Percentiles rank a stretch among this genome's conserved stretches.
phyloP scores from a whole-genome alignment of 305 asterid genomes.

The Ruellia speciosa region DNA sequence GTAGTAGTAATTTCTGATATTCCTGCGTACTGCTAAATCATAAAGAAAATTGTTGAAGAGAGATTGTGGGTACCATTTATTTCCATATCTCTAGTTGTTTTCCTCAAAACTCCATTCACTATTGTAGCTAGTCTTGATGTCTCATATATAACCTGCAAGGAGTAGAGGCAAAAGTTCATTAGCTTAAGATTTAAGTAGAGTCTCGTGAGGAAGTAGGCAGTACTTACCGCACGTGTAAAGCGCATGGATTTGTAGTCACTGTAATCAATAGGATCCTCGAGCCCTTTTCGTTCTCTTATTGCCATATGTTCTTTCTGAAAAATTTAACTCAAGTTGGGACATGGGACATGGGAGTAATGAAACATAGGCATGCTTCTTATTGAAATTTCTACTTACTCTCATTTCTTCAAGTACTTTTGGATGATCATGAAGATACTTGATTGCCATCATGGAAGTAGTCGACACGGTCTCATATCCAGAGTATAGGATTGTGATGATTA shows the following conservation, averaged over 20 bases:
- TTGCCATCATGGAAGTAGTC: slow-evolving; percentile 97
- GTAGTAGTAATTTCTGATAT: slow-evolving; percentile 18
- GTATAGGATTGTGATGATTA: slow-evolving; percentile 77
- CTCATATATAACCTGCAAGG: slow-evolving; percentile 29
- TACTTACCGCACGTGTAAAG: slow-evolving; percentile 83
- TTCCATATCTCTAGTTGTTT: slow-evolving; percentile 16
- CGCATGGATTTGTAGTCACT: slow-evolving; percentile 85
- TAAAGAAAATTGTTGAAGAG: slow-evolving; percentile 15
- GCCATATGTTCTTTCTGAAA: slow-evolving; percentile 85
- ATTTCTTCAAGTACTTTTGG: slow-evolving; percentile 84
- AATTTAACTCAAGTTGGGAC: slow-evolving; percentile 19
- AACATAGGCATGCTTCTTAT: too few species aligned
- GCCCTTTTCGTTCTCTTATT: slow-evolving; percentile 58
- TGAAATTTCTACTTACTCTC: slow-evolving; percentile 42
- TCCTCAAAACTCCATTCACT: slow-evolving; percentile 19
- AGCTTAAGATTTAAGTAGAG: too few species aligned
- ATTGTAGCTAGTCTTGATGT: slow-evolving; percentile 17
- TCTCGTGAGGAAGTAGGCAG: too few species aligned
- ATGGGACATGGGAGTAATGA: too few species aligned
- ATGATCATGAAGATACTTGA: slow-evolving; percentile 92
- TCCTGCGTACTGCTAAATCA: slow-evolving; percentile 18
- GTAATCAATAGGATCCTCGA: slow-evolving; percentile 73
- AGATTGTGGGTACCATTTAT: slow-evolving; percentile 9
- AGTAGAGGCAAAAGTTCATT: too few species aligned
- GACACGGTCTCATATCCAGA: slow-evolving; percentile 95